Conservation (phyloP, 805 yeast genomes). For the Pichia thaimueangensis region DNA sequence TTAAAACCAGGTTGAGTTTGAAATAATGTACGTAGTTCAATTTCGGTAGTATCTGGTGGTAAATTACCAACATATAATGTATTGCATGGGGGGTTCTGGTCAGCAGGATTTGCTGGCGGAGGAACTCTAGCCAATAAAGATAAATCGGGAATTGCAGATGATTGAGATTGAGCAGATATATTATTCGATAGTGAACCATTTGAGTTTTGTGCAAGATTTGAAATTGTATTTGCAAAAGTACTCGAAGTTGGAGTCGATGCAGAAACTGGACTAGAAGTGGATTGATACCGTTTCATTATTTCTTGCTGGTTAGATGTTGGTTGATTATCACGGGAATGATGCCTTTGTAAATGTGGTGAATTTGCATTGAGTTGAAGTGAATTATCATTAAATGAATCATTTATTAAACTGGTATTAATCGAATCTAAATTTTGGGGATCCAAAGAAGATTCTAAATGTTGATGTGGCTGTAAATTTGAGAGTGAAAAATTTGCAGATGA, state of each 20-base stretch:
- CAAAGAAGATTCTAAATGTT: neutral
- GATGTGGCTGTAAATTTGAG: neutral
- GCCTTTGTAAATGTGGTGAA: neutral
- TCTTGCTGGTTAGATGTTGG: neutral
- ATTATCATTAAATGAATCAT: neutral
- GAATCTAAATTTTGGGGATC: neutral
- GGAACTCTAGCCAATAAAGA: slow-evolving; percentile 74
- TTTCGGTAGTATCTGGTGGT: slow-evolving; percentile 95
- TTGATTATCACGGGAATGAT: neutral
- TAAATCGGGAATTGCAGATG: slow-evolving; percentile 43
- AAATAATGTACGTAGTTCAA: slow-evolving; percentile 81
- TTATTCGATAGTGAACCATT: neutral
- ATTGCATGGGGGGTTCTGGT: slow-evolving; percentile 98
- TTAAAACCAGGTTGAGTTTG: slow-evolving; percentile 89
- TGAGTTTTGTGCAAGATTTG: neutral
- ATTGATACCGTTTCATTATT: too few species aligned
- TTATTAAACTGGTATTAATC: neutral
- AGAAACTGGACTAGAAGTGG: neutral
- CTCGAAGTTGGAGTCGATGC: neutral
- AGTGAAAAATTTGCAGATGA: slow-evolving; percentile 3
- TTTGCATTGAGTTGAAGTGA: neutral
- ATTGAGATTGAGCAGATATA: too few species aligned
- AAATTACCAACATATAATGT: slow-evolving; percentile 94
- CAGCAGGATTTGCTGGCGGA: slow-evolving; percentile 96
- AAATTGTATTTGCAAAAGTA: neutral